Percentiles rank a stretch among this genome's conserved stretches.
Conservation (phyloP, 495 filamentous ascomycete genomes). For the Xylaria nigripes region DNA sequence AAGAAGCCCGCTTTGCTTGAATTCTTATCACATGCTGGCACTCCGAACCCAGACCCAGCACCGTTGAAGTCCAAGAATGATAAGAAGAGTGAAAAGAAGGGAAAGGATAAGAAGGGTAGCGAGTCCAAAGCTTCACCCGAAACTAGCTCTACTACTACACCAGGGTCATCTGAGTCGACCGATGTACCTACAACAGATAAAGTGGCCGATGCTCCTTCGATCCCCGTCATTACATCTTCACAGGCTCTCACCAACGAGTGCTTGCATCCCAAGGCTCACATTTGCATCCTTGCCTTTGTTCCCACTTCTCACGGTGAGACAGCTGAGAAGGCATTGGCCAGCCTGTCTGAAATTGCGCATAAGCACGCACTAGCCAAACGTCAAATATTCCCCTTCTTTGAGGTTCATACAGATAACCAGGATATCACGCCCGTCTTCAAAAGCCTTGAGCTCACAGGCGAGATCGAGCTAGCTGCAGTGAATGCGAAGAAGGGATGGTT, state of each 20-base stretch:
- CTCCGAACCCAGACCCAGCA: slow-evolving; percentile 65
- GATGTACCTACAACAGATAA: slow-evolving; percentile 35
- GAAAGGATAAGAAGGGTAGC: slow-evolving; percentile 42
- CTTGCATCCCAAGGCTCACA: slow-evolving; percentile 65
- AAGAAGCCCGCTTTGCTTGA: slow-evolving; percentile 75
- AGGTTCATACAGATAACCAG: slow-evolving; percentile 56
- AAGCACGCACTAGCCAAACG: slow-evolving; percentile 56
- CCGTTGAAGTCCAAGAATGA: slow-evolving; percentile 44
- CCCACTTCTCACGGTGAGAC: slow-evolving; percentile 47
- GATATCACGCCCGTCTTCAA: slow-evolving; percentile 48
- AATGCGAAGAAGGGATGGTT: slow-evolving; percentile 85
- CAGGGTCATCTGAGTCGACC: slow-evolving; percentile 32
- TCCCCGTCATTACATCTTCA: slow-evolving; percentile 43
- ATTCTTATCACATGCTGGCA: slow-evolving; percentile 71
- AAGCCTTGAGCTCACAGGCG: slow-evolving; percentile 50
- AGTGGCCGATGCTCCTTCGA: slow-evolving; percentile 44
- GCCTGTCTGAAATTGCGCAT: slow-evolving; percentile 64
- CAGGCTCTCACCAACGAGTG: slow-evolving; percentile 62
- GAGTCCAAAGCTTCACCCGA: slow-evolving; percentile 36
- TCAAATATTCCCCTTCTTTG: slow-evolving; percentile 76
- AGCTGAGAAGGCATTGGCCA: slow-evolving; percentile 51
- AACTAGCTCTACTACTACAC: slow-evolving; percentile 27
- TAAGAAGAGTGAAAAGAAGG: slow-evolving; percentile 46
- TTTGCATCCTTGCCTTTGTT: slow-evolving; percentile 78
- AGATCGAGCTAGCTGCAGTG: slow-evolving; percentile 64